phyloP scores from a whole-genome alignment of 768 basidiomycete species.

The Leccinum subtestaceum region DNA sequence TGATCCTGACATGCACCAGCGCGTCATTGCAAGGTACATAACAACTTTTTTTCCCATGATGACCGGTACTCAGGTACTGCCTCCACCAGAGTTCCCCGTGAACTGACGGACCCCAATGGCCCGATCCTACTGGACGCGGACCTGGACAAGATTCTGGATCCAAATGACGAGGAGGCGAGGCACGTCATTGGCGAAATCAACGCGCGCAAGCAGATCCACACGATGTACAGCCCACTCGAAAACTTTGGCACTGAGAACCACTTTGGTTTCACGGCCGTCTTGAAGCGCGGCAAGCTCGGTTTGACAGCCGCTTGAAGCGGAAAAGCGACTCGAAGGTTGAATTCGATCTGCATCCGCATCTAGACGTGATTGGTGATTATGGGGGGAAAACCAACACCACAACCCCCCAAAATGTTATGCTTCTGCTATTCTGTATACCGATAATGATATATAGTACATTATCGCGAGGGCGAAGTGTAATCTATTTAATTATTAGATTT shows the following conservation, averaged over 20 bases:
- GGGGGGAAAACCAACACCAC: too few species aligned
- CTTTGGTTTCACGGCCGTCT: constrained; percentile 9
- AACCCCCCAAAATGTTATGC: too few species aligned
- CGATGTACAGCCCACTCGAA: constrained; percentile 14
- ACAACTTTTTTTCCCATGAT: too few species aligned
- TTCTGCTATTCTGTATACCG: too few species aligned
- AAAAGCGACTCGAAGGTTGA: not conserved
- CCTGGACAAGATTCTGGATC: not conserved
- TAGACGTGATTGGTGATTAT: not conserved
- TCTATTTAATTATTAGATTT: too few species aligned
- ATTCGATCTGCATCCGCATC: not conserved
- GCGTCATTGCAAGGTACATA: constrained; percentile 2
- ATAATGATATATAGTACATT: too few species aligned
- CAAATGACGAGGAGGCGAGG: constrained; percentile 8
- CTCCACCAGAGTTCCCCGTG: not conserved
- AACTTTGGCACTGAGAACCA: constrained; percentile 12
- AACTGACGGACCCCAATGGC: not conserved
- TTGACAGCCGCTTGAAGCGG: not conserved
- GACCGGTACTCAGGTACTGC: not conserved
- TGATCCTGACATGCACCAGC: constrained; percentile 2
- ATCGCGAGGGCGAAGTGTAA: too few species aligned
- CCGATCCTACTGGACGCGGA: constrained; percentile 3
- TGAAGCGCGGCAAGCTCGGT: constrained; percentile 6
- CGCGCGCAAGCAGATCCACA: constrained; percentile 13
- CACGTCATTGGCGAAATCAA: constrained; percentile 13